Conservation (phyloP, 345 rosid species). For the Moringa oleifera region DNA sequence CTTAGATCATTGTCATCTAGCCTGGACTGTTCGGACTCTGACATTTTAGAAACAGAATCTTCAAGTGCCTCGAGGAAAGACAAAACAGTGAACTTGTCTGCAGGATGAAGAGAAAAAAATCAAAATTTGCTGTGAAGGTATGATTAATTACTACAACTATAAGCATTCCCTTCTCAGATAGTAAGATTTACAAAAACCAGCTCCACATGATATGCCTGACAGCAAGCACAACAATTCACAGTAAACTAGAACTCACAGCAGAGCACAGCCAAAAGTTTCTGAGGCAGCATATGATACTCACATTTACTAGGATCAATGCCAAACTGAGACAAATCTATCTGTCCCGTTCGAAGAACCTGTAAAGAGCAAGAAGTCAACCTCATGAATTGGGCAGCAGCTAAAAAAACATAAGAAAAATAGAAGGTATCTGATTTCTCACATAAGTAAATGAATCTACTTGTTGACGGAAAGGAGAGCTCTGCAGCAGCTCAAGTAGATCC, state of each 20-base stretch:
- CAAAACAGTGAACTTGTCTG: slow-evolving; percentile 79
- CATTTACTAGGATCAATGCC: slow-evolving; percentile 91
- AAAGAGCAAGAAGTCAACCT: slow-evolving; percentile 11
- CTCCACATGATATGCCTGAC: too few relatives aligned
- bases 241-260: background rate
- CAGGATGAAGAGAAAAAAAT: slow-evolving; percentile 17
- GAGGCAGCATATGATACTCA: slow-evolving; percentile 28
- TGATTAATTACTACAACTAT: background rate
- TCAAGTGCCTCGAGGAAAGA: slow-evolving; percentile 98
- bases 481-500: slow-evolving; percentile 79
- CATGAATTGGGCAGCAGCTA: background rate
- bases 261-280: background rate
- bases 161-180: too few relatives aligned
- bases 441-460: slow-evolving; percentile 96
- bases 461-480: slow-evolving; percentile 92
- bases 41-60: slow-evolving; percentile 53
- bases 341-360: slow-evolving; percentile 94
- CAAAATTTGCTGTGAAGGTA: background rate
- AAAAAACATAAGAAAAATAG: slow-evolving; percentile 5
- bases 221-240: background rate
- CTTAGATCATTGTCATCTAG: slow-evolving; percentile 35
- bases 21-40: slow-evolving; percentile 29
- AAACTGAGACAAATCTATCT: slow-evolving; percentile 89
- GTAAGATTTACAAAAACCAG: too few relatives aligned
- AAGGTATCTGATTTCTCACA: slow-evolving; percentile 40